Percentiles rank a stretch among this genome's conserved stretches.
Evolutionary conservation across 768 basidiomycete genomes (phyloP).

Genomic region (Lactarius akahatsu): DNA sequence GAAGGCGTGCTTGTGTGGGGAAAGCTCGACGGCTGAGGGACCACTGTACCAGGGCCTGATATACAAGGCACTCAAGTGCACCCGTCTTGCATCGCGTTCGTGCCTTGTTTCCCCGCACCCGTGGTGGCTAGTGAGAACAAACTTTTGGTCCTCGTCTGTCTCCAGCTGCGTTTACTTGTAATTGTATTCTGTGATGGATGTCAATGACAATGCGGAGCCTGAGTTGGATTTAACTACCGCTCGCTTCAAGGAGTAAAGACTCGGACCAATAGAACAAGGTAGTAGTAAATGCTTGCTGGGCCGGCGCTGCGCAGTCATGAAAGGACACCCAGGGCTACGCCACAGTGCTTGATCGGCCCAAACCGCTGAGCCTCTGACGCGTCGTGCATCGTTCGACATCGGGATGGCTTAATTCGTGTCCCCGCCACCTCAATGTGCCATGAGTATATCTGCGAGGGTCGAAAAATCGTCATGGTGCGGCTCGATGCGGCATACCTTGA

Average conservation of each 20-base stretch:
- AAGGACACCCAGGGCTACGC: background rate
- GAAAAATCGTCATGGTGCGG: background rate
- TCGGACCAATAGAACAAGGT: background rate
- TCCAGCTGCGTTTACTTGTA: no score
- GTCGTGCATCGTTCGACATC: background rate
- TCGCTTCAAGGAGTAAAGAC: background rate
- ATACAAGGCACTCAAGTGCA: background rate
- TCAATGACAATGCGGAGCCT: background rate
- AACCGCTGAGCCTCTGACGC: no score
- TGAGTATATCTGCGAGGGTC: background rate
- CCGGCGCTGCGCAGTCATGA: background rate
- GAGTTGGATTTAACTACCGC: background rate
- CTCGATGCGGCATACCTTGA: background rate
- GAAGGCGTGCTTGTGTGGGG: background rate
- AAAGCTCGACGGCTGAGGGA: background rate
- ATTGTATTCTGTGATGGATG: background rate
- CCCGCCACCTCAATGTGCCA: no score
- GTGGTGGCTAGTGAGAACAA: background rate
- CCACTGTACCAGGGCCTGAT: background rate
- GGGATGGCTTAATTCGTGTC: background rate
- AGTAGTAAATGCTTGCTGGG: background rate
- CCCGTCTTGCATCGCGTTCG: background rate
- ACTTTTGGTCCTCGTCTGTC: background rate
- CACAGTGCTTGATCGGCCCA: background rate
- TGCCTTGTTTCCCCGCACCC: background rate